Base-by-base conservation (phyloP, 192 early-diverging fungal genomes). In the Ambispora gerdemannii region DNA sequence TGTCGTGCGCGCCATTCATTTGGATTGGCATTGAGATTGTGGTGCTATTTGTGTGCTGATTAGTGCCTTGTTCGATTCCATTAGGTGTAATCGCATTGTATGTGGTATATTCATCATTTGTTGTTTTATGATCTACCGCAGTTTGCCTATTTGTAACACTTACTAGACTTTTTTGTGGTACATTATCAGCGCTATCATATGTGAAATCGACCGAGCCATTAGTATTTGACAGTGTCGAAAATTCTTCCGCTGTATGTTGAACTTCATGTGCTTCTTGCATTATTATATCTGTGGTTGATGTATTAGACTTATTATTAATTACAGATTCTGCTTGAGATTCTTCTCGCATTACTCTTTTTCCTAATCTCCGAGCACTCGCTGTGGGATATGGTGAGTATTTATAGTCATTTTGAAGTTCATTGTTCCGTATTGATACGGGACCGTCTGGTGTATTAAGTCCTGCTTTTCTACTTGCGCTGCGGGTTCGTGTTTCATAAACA, bases 401-500 rank as follows among this genome's bases (percentile, higher is more conserved):
- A 15, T 43, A 43, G 15, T 43, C 38, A 15, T 43, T 43, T 10
- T 43, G 15, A 15, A 10, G 15, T 10, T 15, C 15, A 15, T 43
- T 43, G 15, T 15, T 43, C 38, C 38, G 6, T 43, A 43, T 10
- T 43, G 62, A 63, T 27, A 13, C 35, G 11, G 62, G 43, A 24
- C 20, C 22, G 27, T 63, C 25, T 13, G 33, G 34, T 27, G 43
- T 24, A 38, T 53, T 31, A 24, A 67, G 8, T 22, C 65, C 50
- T 4, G 43, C 19, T 4, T 38, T 31, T 11, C 32, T 51, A 8
- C 65, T 51, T 35, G 65, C 65, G 32, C 65, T 67, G 6, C 65
- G 27, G 15, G 65, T 67, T n/a, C 65, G 49, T 19, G 43, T 67
- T 15, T 32, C 28, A 34, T 50, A n/a, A 15, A 67, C 32, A 20